phyloP scores from a whole-genome alignment of 768 basidiomycete genomes.

The Tulasnella sp. region DNA sequence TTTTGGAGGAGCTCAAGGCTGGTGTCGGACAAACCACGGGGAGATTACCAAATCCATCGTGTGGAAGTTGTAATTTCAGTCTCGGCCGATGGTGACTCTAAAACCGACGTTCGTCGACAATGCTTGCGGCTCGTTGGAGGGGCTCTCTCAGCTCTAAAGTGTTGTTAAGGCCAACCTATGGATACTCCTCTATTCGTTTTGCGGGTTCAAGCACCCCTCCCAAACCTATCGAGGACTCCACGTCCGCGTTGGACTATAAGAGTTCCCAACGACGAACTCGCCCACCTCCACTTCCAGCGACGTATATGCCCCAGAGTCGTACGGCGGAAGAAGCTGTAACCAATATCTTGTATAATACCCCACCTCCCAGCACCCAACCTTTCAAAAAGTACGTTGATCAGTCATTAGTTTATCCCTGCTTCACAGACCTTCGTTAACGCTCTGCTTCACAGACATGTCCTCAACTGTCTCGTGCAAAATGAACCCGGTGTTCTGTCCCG shows the following conservation, averaged over 20 bases:
- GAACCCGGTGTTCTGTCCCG: constrained; percentile 98
- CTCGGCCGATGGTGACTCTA: constrained; percentile 10
- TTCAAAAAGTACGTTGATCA: constrained; percentile 64
- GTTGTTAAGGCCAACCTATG: not conserved
- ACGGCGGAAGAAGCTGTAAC: constrained; percentile 94
- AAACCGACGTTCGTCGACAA: not conserved
- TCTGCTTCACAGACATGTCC: constrained; percentile 53
- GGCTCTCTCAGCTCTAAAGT: not conserved
- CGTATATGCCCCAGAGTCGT: constrained; percentile 68
- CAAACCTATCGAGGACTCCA: constrained; percentile 74
- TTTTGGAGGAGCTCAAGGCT: no score
- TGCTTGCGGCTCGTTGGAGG: not conserved
- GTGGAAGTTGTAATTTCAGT: constrained; percentile 12
- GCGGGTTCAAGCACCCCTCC: constrained; percentile 20
- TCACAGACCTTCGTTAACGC: not conserved
- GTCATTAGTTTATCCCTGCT: not conserved
- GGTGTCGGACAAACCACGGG: no score
- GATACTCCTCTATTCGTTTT: not conserved
- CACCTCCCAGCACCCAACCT: constrained; percentile 78
- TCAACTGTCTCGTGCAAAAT: constrained; percentile 98
- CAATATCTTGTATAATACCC: constrained; percentile 94
- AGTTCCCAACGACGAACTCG: constrained; percentile 44
- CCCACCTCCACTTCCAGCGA: constrained; percentile 75
- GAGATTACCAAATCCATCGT: no score
- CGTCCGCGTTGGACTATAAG: constrained; percentile 91